phyloP scores from a whole-genome alignment of 352 stramenopile genomes.

The Paralagenidium karlingii region DNA sequence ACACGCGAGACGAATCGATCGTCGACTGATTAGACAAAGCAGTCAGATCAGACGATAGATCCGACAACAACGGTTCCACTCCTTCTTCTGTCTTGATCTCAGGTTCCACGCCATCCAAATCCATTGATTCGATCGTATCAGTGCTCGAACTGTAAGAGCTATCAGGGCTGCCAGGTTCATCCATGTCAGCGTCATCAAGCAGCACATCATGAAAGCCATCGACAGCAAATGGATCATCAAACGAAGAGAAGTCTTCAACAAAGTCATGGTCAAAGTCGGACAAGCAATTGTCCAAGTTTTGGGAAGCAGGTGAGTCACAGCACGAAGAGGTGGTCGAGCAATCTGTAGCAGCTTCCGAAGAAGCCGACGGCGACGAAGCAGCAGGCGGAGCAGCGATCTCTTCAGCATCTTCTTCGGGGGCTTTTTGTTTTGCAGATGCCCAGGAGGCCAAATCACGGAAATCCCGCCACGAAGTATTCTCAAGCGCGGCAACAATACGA shows the following conservation, averaged over 20 bases:
- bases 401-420: constrained; percentile 6
- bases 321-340: constrained; percentile 49
- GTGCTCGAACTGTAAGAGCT: too few species aligned
- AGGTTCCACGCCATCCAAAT: constrained; percentile 19
- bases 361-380: constrained; percentile 33
- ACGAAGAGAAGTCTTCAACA: constrained; percentile 73
- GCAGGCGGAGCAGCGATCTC: constrained; percentile 7
- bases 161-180: too few species aligned
- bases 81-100: constrained; percentile 12
- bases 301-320: constrained; percentile 28
- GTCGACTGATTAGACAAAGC: constrained; percentile 25
- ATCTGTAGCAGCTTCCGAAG: too few species aligned
- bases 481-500: constrained; percentile 70
- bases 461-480: constrained; percentile 83
- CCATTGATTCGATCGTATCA: too few species aligned
- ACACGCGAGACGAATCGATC: constrained; percentile 53
- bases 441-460: constrained; percentile 73
- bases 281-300: constrained; percentile 24
- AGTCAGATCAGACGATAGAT: constrained; percentile 8
- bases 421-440: constrained; percentile 24
- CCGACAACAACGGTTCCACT: constrained; percentile 4
- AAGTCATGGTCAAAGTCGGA: constrained; percentile 46
- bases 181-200: constrained; percentile 13
- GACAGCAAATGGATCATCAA: constrained; percentile 64
- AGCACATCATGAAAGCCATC: constrained; percentile 44